phyloP scores from a whole-genome alignment of 2,329 filamentous ascomycete genomes.

The Colletotrichum limetticola region DNA sequence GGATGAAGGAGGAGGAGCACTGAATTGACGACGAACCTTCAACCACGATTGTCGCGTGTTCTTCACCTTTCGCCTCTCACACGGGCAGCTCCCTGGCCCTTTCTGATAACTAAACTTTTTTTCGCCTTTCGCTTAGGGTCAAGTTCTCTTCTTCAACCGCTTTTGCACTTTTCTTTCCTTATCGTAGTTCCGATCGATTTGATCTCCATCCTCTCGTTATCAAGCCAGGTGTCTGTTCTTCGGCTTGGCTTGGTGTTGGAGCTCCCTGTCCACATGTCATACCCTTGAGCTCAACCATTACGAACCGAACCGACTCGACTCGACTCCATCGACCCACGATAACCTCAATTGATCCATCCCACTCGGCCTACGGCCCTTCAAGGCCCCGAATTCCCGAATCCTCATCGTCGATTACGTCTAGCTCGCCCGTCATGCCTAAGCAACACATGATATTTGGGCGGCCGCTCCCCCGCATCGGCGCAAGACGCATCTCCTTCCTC shows the following conservation, averaged over 20 bases:
- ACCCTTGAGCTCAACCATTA: slow-evolving; percentile 8
- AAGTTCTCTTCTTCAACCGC: neutral
- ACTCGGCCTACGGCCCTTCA: neutral
- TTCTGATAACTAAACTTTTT: neutral
- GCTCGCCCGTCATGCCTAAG: slow-evolving; percentile 43
- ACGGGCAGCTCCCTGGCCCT: neutral
- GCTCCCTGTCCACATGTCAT: slow-evolving; percentile 22
- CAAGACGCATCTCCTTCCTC: slow-evolving; percentile 64
- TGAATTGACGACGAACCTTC: neutral
- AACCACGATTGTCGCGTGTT: neutral
- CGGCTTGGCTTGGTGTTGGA: slow-evolving; percentile 14
- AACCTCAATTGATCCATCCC: slow-evolving; percentile 12
- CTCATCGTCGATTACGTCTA: slow-evolving; percentile 11
- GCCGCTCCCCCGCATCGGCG: slow-evolving; percentile 60
- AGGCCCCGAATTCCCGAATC: neutral
- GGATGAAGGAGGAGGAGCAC: slow-evolving; percentile 3
- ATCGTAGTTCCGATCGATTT: neutral
- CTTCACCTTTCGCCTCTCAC: neutral
- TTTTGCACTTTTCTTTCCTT: neutral
- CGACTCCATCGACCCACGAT: slow-evolving; percentile 6
- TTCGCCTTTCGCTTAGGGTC: slow-evolving; percentile 17
- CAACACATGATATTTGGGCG: slow-evolving; percentile 54
- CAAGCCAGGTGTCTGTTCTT: neutral
- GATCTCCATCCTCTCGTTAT: neutral
- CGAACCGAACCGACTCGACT: neutral